Percentiles rank a stretch among this genome's conserved stretches.
Evolutionary conservation across 1,139 yeast genomes (phyloP).

Genomic region (Yamadazyma conglobata): DNA sequence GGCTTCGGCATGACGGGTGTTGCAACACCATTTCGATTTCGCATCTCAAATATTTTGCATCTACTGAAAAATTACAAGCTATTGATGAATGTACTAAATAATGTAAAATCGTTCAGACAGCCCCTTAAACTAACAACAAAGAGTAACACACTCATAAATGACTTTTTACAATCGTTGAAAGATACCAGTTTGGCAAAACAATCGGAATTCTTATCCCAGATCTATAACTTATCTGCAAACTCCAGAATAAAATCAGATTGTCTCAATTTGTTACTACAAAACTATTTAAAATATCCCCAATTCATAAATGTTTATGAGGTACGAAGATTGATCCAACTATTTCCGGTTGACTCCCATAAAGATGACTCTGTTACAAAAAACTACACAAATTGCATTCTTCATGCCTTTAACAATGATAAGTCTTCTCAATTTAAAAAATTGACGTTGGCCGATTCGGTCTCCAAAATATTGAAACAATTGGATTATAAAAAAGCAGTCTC

Average conservation of each 20-base stretch:
- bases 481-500: background rate
- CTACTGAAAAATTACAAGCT: too few species aligned
- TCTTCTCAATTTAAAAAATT: conserved; percentile 1
- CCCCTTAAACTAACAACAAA: background rate
- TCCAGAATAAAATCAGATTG: conserved; percentile 10
- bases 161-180: conserved; percentile 2
- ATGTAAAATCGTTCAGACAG: too few species aligned
- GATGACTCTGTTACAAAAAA: conserved; percentile 2
- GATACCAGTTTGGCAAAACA: conserved; percentile 6
- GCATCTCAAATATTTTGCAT: too few species aligned
- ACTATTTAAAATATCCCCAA: conserved; percentile 11
- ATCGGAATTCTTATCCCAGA: conserved; percentile 1
- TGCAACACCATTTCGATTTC: too few species aligned
- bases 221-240: conserved; percentile 2
- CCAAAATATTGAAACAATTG: conserved; percentile 2
- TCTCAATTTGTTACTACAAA: conserved; percentile 11
- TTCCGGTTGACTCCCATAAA: conserved; percentile 3
- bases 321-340: conserved; percentile 7
- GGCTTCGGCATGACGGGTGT: too few species aligned
- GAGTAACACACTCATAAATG: background rate
- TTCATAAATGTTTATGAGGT: conserved; percentile 12
- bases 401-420: conserved; percentile 8
- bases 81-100: too few species aligned
- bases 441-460: background rate
- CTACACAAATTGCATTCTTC: conserved; percentile 9